Percentiles rank a stretch among this genome's conserved stretches.
Conservation (phyloP, 2,329 filamentous ascomycete genomes). For the Xenoacremonium recifei region DNA sequence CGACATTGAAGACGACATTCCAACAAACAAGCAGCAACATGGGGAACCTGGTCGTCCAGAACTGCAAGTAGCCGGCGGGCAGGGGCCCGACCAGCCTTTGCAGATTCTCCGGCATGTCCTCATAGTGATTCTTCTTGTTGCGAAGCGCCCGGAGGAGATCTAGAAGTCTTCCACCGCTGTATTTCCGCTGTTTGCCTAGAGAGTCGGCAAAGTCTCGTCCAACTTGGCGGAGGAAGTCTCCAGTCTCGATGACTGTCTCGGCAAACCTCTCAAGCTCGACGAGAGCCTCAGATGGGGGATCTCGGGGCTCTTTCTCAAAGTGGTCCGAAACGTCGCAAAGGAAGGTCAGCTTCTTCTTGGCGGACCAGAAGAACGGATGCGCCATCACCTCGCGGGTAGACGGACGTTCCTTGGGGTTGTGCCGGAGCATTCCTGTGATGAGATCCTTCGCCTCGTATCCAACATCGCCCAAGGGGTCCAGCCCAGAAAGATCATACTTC, state of each 20-base stretch:
- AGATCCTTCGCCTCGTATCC: constrained; percentile 85
- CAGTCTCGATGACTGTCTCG: constrained; percentile 52
- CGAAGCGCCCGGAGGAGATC: constrained; percentile 85
- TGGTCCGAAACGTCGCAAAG: constrained; percentile 96
- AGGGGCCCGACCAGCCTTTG: constrained; percentile 68
- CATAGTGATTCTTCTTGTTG: constrained; percentile 98
- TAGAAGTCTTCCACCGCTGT: constrained; percentile 78
- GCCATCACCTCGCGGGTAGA: constrained; percentile 77
- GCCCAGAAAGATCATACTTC: constrained; percentile 66
- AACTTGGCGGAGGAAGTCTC: constrained; percentile 76
- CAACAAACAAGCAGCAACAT: constrained; percentile 77
- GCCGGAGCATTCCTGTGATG: constrained; percentile 73
- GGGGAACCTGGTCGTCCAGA: constrained; percentile 81
- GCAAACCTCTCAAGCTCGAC: constrained; percentile 56
- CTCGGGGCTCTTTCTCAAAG: constrained; percentile 88
- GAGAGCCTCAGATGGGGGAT: constrained; percentile 72
- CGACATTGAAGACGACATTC: constrained; percentile 66
- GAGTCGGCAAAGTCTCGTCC: constrained; percentile 84
- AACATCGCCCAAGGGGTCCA: constrained; percentile 78
- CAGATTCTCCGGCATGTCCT: constrained; percentile 84
- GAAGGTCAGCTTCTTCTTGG: constrained; percentile 86
- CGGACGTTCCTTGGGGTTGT: constrained; percentile 59
- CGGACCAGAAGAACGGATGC: constrained; percentile 95
- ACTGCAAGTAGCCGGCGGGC: constrained; percentile 77
- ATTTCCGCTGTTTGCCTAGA: constrained; percentile 91